Conservation (phyloP, 345 rosid genomes). For the Tarenaya hassleriana region DNA sequence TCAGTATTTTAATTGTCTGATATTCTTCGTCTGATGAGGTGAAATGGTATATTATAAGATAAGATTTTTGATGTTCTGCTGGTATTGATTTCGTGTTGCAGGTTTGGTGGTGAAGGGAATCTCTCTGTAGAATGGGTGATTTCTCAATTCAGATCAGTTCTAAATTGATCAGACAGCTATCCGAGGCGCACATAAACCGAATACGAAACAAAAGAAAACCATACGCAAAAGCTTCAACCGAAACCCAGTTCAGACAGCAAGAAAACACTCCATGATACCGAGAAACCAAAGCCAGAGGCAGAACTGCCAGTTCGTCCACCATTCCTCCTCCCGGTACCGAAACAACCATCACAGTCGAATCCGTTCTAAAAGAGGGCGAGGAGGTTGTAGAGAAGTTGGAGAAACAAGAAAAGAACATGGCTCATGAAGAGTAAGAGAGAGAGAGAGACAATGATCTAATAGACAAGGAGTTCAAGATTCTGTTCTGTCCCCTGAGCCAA, state of each 20-base stretch:
- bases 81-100: constrained; percentile 10
- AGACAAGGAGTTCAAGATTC: constrained; percentile 88
- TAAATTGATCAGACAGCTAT: constrained; percentile 56
- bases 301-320: constrained; percentile 63
- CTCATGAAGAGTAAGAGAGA: constrained; percentile 53
- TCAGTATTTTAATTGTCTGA: no score
- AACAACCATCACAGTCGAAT: constrained; percentile 37
- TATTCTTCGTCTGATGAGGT: no score
- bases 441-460: constrained; percentile 75
- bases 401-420: constrained; percentile 65
- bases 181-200: constrained; percentile 39
- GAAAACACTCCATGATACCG: constrained; percentile 41
- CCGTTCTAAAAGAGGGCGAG: constrained; percentile 67
- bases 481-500: constrained; percentile 74
- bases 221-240: constrained; percentile 43
- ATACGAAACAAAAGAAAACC: constrained; percentile 57
- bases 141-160: constrained; percentile 67
- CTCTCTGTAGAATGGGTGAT: constrained; percentile 55
- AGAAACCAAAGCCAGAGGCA: constrained; percentile 33
- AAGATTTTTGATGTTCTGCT: constrained; percentile 4
- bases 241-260: constrained; percentile 40
- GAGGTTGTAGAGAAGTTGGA: constrained; percentile 60
- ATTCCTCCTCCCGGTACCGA: constrained; percentile 45
- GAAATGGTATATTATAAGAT: background rate
- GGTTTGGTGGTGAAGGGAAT: constrained; percentile 13